Base-by-base conservation (phyloP, 208 protist species). In the Leptomonas seymouri region DNA sequence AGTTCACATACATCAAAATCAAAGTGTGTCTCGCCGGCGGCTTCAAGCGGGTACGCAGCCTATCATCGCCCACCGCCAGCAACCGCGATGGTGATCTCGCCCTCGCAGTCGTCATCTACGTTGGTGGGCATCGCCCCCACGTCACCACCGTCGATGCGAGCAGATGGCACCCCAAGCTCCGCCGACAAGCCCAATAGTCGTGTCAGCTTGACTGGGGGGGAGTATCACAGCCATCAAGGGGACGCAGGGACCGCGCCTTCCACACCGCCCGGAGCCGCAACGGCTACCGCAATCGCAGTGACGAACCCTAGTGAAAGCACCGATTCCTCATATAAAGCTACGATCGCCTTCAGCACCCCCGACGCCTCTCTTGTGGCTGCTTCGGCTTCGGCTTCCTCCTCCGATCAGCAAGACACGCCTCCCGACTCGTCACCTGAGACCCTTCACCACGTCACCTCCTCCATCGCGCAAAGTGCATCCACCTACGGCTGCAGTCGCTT, bases 1-100 rank as follows among this genome's bases (percentile, higher is more conserved):
- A 9, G 7, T 3, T 9, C 34, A 9, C 34, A 39, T 39, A 3
- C 34, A n/a, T 23, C 1, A n/a, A 15, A 23, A 15, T 30, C 30
- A 25, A 31, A 18, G 23, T 12, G 45, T 50, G 30, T 46, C 3
- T 46, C 57, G 28, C 54, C 50, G 42, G 28, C 11, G 3, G 16
- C 16, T 5, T 3, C 27, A n/a, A 50, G 59, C 23, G 67, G 41
- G 0, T 51, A 61, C 23, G 49, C 60, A 6, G 31, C 2, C 23
- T 60, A 66, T 30, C 36, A 53, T 50, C 28, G 59, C 23, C 6
- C 59, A 8, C 55, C 42, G 9, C 66, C 55, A 0, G 55, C 23
- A 30, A 71, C 54, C 12, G 66, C 66, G 20, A 3, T 39, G 34
- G 7, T n/a, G 45, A 21, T 71, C 28, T 56, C 55, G 23, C 45